Conservation (phyloP, 495 filamentous ascomycete species). For the Tuber brumale region DNA sequence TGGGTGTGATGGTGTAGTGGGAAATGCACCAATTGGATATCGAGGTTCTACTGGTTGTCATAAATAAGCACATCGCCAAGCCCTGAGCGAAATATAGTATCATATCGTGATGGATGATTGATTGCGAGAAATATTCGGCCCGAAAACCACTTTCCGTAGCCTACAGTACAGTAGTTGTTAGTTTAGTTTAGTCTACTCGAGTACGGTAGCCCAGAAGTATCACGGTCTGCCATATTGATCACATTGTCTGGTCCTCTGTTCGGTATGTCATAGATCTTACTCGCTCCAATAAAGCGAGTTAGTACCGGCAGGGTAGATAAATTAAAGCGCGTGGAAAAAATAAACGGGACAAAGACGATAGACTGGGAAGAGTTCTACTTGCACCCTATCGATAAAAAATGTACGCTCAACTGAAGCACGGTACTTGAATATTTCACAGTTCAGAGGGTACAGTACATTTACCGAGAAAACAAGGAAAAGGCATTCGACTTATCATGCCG, state of each 20-base stretch:
- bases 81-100: background rate
- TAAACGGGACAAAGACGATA: background rate
- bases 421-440: background rate
- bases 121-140: background rate
- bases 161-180: background rate
- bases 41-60: background rate
- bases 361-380: background rate
- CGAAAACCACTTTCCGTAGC: background rate
- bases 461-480: background rate
- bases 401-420: background rate
- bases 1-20: background rate
- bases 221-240: background rate
- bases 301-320: background rate
- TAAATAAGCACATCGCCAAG: background rate
- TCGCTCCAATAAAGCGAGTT: background rate
- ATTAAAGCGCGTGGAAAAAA: background rate
- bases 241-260: background rate
- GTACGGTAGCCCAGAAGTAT: background rate
- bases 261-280: background rate
- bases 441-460: background rate
- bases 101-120: background rate
- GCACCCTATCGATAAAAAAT: background rate
- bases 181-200: background rate
- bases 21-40: constrained; percentile 1
- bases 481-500: background rate